Conservation (phyloP, 768 basidiomycete genomes). For the Arthromyces matolae region DNA sequence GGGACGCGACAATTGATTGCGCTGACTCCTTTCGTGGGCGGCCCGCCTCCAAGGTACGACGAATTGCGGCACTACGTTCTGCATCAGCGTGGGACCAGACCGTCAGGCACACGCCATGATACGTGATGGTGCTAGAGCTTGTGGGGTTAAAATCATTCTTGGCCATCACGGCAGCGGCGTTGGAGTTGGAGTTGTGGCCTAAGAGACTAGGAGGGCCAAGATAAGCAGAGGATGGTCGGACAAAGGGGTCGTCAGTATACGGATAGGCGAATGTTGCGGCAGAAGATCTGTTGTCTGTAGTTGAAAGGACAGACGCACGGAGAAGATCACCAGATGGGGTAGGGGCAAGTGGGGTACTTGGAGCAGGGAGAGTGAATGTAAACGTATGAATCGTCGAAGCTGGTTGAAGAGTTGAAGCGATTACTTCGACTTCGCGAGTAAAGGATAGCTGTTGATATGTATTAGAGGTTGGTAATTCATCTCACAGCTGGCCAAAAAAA, state of each 20-base stretch:
- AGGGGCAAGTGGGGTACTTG: conserved; percentile 72
- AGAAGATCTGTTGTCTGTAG: conserved; percentile 59
- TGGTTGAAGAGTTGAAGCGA: conserved; percentile 92
- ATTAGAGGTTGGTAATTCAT: not conserved
- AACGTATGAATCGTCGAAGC: conserved; percentile 91
- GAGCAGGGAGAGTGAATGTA: conserved; percentile 80
- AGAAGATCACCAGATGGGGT: conserved; percentile 68
- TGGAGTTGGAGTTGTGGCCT: conserved; percentile 38
- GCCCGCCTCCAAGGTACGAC: conserved; percentile 75
- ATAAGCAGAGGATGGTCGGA: conserved; percentile 75
- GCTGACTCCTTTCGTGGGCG: conserved; percentile 77
- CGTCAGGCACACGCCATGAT: conserved; percentile 89
- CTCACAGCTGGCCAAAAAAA: too few species aligned
- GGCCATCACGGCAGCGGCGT: conserved; percentile 28
- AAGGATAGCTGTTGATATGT: conserved; percentile 66
- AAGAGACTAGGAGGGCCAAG: conserved; percentile 74
- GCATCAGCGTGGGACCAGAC: conserved; percentile 96
- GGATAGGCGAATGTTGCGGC: conserved; percentile 71
- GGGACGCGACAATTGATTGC: conserved; percentile 65
- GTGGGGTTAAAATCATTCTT: conserved; percentile 30
- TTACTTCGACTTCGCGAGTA: conserved; percentile 88
- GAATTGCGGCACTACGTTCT: conserved; percentile 79
- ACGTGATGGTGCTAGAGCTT: conserved; percentile 55
- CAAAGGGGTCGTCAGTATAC: conserved; percentile 74
- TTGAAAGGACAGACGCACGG: conserved; percentile 70